A percentile compares a stretch with the other conserved stretches of the same genome.
phyloP scores from a whole-genome alignment of 768 basidiomycete species.

The Cyclocybe aegerita region DNA sequence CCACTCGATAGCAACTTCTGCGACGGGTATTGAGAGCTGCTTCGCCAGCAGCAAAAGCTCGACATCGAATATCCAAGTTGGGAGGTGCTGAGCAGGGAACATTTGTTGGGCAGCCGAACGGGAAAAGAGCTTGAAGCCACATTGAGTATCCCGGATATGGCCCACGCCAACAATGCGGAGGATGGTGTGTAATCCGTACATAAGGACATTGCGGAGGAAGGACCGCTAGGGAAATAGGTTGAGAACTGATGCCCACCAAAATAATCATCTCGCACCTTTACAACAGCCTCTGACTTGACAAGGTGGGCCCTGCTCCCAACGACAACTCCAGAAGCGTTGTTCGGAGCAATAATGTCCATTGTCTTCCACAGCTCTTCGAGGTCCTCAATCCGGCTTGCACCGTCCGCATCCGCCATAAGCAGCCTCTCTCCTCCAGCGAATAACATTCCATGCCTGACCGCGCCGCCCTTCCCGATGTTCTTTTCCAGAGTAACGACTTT shows the following conservation, averaged over 20 bases:
- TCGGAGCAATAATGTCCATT: conserved; percentile 61
- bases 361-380: conserved; percentile 74
- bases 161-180: conserved; percentile 87
- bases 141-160: conserved; percentile 92
- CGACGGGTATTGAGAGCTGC: conserved; percentile 72
- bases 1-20: conserved; percentile 89
- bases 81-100: conserved; percentile 84
- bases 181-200: conserved; percentile 91
- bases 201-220: conserved; percentile 83
- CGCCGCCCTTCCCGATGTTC: conserved; percentile 92
- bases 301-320: conserved; percentile 93
- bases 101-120: conserved; percentile 77
- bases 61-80: conserved; percentile 97
- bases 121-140: conserved; percentile 96
- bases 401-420: conserved; percentile 94
- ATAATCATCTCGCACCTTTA: conserved; percentile 61
- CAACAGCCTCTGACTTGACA: conserved; percentile 89
- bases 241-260: neutral
- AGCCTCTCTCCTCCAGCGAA: conserved; percentile 74
- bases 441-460: conserved; percentile 89
- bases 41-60: conserved; percentile 88
- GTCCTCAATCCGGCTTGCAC: conserved; percentile 86
- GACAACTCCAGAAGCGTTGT: conserved; percentile 57
- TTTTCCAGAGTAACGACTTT: conserved; percentile 74
- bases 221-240: conserved; percentile 64